Evolutionary conservation across 2,329 filamentous ascomycete species (phyloP).

Genomic region (Aspergillus floridensis): DNA sequence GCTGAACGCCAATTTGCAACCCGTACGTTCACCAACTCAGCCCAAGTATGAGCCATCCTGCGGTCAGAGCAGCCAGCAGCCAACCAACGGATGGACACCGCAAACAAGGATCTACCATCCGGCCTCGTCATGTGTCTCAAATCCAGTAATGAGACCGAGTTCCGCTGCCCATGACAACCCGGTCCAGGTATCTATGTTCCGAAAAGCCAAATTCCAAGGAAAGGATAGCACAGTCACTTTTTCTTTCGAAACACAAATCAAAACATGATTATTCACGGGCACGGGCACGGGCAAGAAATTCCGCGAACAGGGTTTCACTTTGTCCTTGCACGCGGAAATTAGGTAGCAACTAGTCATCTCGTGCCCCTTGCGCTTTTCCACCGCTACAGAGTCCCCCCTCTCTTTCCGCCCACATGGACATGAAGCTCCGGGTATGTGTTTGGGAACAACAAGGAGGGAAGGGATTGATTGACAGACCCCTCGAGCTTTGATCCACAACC

Average conservation of each 20-base stretch:
- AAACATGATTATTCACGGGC: background rate
- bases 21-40: background rate
- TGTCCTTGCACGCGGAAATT: conserved; percentile 17
- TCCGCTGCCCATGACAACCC: background rate
- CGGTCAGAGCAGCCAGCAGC: background rate
- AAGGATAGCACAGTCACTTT: too few relatives aligned
- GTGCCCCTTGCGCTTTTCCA: conserved; percentile 12
- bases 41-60: background rate
- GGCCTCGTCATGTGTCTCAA: background rate
- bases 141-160: background rate
- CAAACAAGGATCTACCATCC: background rate
- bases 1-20: background rate
- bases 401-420: conserved; percentile 9
- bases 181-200: background rate
- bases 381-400: background rate
- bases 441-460: background rate
- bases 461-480: background rate
- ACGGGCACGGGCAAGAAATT: background rate
- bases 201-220: background rate
- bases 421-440: background rate
- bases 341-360: background rate
- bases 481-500: background rate
- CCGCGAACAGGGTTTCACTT: background rate
- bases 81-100: background rate
- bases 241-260: too few relatives aligned